phyloP scores from a whole-genome alignment of 2,329 filamentous ascomycete genomes.

The Whalleya microplaca region DNA sequence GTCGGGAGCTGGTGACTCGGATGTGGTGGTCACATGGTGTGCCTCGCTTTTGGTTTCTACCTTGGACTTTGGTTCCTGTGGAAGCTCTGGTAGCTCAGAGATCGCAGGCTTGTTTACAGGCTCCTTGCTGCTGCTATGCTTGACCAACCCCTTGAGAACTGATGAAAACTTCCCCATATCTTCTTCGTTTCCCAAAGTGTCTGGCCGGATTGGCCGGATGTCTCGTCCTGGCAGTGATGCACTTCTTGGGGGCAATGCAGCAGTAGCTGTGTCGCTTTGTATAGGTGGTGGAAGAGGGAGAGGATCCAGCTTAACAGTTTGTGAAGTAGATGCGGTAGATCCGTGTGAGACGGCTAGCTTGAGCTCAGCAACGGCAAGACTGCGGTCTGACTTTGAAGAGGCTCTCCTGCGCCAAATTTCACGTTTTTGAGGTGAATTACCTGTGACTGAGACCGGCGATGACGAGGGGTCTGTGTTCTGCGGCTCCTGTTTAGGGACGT shows the following conservation, averaged over 20 bases:
- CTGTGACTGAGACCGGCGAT: slow-evolving; percentile 26
- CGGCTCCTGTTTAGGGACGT: not conserved
- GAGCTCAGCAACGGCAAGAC: slow-evolving; percentile 51
- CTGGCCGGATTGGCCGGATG: slow-evolving; percentile 28
- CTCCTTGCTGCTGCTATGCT: slow-evolving; percentile 9
- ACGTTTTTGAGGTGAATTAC: slow-evolving; percentile 32
- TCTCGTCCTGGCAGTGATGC: slow-evolving; percentile 33
- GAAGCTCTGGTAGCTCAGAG: too few relatives aligned
- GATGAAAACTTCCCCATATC: slow-evolving; percentile 20
- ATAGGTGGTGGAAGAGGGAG: slow-evolving; percentile 30
- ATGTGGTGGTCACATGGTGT: too few relatives aligned
- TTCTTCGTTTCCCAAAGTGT: slow-evolving; percentile 18
- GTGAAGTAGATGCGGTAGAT: slow-evolving; percentile 44
- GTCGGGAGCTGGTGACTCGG: not conserved
- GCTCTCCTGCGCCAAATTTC: slow-evolving; percentile 54
- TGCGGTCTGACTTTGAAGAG: slow-evolving; percentile 53
- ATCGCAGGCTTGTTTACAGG: too few relatives aligned
- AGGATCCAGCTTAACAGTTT: slow-evolving; percentile 22
- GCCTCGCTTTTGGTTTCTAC: not conserved
- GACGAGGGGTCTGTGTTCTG: slow-evolving; percentile 13
- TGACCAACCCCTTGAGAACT: slow-evolving; percentile 29
- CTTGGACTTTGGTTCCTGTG: not conserved
- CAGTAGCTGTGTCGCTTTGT: slow-evolving; percentile 15
- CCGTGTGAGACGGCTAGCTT: slow-evolving; percentile 54
- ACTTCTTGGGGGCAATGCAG: slow-evolving; percentile 29